Evolutionary conservation across 176 grass and related monocot species (phyloP), one percentile per base, ranked within the genome.

Genomic region (Pontederia paniculata): DNA sequence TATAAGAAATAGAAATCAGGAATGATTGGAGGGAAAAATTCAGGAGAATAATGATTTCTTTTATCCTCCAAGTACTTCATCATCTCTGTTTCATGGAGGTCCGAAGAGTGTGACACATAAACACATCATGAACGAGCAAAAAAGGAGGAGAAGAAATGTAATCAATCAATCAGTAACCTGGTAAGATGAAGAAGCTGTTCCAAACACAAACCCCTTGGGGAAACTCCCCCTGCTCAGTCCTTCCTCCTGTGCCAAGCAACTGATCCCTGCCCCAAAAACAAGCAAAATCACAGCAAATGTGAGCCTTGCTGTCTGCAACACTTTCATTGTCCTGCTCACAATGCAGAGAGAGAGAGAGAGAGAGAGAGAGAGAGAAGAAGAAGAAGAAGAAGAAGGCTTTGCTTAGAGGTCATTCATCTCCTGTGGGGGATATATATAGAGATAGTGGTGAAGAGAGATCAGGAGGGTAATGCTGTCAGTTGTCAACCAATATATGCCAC

Each of bases 171-270:
- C 3, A 20, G 37, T 49, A 10, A 97, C 91, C 91, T 97, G 91
- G 51, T 87, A 97, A 9, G 91, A 67, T 45, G 91, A 77, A 63
- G 91, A 76, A 61, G 91, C 86, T 49, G 83, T 90, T 73, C 91
- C 91, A 77, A 97, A 97, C 9, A 88, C 77, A 72, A 97, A 97
- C 0, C 86, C 86, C 53, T 84, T 25, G 20, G 91, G 91, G 45
- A 97, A 97, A 58, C 83, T 90, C 17, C 73, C 58, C 50, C 91
- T 78, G 50, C 67, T 88, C 20, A 97, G 77, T 31, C 58, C 69
- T 77, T 23, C 52, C 47, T 60, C 66, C 41, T 71, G 55, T 69
- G 74, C 76, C 31, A 58, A 70, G 57, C 73, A 68, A 48, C 53
- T 78, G 23, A 25, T 70, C 52, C 2, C 43, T 37, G 45, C 54